Percentiles rank a stretch among this genome's conserved stretches.
These are phyloP conservation scores for Buxus sempervirens DNA, from an alignment of 164 flowering plant species.

Conservation along the genomic window DNA sequence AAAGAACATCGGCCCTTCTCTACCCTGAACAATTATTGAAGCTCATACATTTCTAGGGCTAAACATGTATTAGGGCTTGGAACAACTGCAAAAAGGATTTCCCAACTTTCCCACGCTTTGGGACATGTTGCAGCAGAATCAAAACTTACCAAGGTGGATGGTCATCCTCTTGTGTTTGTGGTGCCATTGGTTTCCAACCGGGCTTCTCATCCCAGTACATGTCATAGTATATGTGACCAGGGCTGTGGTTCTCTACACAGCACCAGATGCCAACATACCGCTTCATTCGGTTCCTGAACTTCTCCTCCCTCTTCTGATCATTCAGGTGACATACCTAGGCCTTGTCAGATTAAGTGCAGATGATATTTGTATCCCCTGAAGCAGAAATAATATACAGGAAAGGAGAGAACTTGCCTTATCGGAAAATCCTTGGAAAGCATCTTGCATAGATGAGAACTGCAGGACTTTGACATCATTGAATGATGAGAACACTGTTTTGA, in stretches of 20 bases:
- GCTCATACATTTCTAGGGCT: not conserved
- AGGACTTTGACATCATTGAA: conserved; percentile 86
- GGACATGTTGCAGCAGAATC: not conserved
- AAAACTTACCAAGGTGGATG: conserved; percentile 60
- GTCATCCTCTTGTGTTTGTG: conserved; percentile 64
- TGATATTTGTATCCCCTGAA: not conserved
- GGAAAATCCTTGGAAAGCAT: conserved; percentile 72
- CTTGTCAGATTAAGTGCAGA: not conserved
- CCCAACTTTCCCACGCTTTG: not conserved
- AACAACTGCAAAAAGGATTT: not conserved
- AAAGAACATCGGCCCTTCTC: not conserved
- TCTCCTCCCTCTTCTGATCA: conserved; percentile 59
- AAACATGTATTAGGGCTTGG: not conserved
- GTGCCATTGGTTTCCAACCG: conserved; percentile 81
- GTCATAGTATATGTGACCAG: conserved; percentile 93
- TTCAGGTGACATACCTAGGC: not conserved
- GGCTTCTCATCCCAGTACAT: conserved; percentile 99
- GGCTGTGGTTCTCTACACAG: conserved; percentile 55
- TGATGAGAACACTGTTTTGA: conserved; percentile 55
- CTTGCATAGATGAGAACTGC: conserved; percentile 85
- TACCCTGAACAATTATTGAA: not conserved
- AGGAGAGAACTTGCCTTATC: conserved; percentile 58
- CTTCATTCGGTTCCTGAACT: conserved; percentile 78
- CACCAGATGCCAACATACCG: conserved; percentile 90
- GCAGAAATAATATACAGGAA: not conserved